phyloP scores from a whole-genome alignment of 441 rosid genomes.

The Populus tomentosa region DNA sequence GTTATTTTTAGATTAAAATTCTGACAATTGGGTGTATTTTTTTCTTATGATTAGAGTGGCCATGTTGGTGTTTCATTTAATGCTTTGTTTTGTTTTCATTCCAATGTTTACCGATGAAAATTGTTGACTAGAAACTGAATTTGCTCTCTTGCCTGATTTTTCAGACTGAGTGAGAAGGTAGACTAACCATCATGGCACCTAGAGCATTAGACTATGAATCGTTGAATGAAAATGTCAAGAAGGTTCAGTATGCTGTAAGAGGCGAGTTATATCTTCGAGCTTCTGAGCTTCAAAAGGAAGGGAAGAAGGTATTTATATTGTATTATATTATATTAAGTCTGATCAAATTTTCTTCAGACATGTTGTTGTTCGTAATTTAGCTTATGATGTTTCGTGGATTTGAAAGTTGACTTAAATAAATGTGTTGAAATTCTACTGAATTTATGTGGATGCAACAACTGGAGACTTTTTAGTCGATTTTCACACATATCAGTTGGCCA shows the following conservation, averaged over 20 bases:
- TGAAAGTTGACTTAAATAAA: not conserved
- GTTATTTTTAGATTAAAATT: too few relatives aligned
- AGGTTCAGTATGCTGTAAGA: conserved; percentile 91
- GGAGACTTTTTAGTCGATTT: not conserved
- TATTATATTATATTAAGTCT: not conserved
- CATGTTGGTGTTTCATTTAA: not conserved
- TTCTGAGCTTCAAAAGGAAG: conserved; percentile 97
- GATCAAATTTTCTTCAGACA: not conserved
- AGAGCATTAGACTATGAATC: conserved; percentile 67
- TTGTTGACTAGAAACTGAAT: conserved; percentile 17
- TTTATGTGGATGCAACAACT: too few relatives aligned
- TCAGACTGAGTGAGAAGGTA: conserved; percentile 6
- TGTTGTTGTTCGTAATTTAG: not conserved
- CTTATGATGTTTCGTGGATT: not conserved
- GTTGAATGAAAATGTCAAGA: conserved; percentile 87
- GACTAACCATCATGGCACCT: conserved; percentile 47
- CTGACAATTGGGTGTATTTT: too few relatives aligned
- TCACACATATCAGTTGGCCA: not conserved
- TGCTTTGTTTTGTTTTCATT: conserved; percentile 5
- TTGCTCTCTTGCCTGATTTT: not conserved
- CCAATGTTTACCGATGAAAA: not conserved
- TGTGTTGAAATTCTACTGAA: not conserved
- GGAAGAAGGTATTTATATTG: conserved; percentile 62
- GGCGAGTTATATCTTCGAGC: conserved; percentile 99
- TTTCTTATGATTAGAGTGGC: not conserved